These are phyloP conservation scores for Mortierella sp. DNA, from an alignment of 371 early-diverging fungal species.

Conservation along the genomic window DNA sequence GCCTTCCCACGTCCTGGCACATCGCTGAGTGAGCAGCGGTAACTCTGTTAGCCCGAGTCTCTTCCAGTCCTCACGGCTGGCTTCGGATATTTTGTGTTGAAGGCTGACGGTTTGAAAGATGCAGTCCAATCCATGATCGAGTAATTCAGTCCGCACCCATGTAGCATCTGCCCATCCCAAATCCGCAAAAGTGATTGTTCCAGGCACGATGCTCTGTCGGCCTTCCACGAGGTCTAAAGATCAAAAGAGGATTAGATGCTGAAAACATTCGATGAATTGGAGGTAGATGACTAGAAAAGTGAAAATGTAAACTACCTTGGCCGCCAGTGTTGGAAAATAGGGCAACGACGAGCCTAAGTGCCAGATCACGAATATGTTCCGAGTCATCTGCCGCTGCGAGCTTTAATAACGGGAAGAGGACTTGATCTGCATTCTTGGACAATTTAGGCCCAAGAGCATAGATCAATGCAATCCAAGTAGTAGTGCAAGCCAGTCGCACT, in stretches of 20 bases:
- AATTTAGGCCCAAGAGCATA: conserved; percentile 40
- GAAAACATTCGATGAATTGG: not conserved
- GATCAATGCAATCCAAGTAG: conserved; percentile 42
- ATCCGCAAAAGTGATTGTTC: conserved; percentile 35
- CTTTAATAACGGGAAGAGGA: conserved; percentile 27
- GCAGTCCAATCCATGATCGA: conserved; percentile 25
- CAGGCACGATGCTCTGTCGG: conserved; percentile 31
- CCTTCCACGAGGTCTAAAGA: conserved; percentile 40
- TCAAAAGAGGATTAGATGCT: not conserved
- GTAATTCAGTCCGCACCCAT: conserved; percentile 34
- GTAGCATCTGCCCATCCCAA: conserved; percentile 16
- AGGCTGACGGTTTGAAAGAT: conserved; percentile 13
- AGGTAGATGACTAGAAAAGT: not conserved
- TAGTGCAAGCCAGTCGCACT: conserved; percentile 37
- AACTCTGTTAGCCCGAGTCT: conserved; percentile 22
- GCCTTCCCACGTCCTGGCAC: conserved; percentile 37
- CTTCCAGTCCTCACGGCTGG: conserved; percentile 32
- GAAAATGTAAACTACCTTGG: conserved; percentile 14
- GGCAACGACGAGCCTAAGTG: conserved; percentile 22
- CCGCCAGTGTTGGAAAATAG: conserved; percentile 32
- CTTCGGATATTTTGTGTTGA: conserved; percentile 33
- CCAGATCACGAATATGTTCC: conserved; percentile 39
- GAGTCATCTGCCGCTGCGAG: conserved; percentile 28
- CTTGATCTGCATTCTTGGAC: conserved; percentile 26
- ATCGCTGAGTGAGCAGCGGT: conserved; percentile 26